Percentiles rank a stretch among this genome's conserved stretches.
Conservation (phyloP, 1,284 basidiomycete species). For the Irpex lacteus region DNA sequence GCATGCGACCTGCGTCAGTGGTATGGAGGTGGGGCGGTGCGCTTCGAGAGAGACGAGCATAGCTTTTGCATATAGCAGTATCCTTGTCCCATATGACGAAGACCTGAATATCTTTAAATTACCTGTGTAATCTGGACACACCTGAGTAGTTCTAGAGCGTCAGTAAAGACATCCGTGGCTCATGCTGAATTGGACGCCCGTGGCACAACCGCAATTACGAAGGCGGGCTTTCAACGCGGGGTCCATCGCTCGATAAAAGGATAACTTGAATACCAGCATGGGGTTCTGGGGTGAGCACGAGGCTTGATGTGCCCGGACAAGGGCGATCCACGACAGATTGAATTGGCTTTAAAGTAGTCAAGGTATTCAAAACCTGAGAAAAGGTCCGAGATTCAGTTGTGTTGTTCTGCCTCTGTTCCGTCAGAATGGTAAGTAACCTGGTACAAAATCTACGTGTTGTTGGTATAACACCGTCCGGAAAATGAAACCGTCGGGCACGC, state of each 20-base stretch:
- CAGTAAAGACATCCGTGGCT: neutral
- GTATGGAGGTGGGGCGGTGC: neutral
- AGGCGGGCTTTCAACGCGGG: neutral
- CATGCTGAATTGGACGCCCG: neutral
- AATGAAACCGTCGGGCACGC: neutral
- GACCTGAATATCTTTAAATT: neutral
- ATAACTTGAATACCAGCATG: neutral
- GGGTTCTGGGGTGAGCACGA: constrained; percentile 1
- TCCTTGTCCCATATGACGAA: neutral
- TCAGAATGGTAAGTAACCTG: neutral
- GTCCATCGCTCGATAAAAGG: neutral
- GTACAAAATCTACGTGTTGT: neutral
- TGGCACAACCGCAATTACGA: neutral
- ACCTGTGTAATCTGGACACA: neutral
- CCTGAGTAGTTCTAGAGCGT: neutral
- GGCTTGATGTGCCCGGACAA: neutral
- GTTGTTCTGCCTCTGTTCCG: neutral
- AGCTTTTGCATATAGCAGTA: neutral
- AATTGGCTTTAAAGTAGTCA: neutral
- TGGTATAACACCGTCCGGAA: too few relatives aligned
- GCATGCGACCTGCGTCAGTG: neutral
- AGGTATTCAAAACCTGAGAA: neutral
- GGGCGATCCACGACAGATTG: neutral
- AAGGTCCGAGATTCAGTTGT: neutral
- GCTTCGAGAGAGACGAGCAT: neutral